A percentile compares a stretch with the other conserved stretches of the same genome.
These are phyloP conservation scores for Phoma sp. DNA, from an alignment of 2,329 filamentous ascomycete species.

Conservation along the genomic window DNA sequence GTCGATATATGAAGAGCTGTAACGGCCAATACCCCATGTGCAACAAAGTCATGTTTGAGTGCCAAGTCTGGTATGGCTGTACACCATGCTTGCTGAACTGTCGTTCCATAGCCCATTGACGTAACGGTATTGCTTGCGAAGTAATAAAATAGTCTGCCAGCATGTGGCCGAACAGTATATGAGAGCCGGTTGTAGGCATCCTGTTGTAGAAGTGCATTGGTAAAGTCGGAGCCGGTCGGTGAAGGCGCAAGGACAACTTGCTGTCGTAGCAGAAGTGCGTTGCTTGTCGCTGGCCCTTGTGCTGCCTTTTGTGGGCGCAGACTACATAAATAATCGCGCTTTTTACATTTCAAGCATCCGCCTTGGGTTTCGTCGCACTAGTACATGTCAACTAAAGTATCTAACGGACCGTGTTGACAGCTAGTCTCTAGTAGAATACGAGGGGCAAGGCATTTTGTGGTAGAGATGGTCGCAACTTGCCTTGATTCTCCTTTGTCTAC, in stretches of 20 bases:
- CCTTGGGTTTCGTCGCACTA: slow-evolving; percentile 12
- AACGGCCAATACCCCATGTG: slow-evolving; percentile 52
- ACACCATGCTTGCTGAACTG: slow-evolving; percentile 27
- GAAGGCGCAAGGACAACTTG: not conserved
- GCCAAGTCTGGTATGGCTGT: slow-evolving; percentile 40
- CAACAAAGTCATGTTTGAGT: slow-evolving; percentile 48
- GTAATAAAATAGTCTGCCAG: slow-evolving; percentile 29
- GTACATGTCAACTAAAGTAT: not conserved
- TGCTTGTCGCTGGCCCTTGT: not conserved
- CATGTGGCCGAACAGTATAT: slow-evolving; percentile 13
- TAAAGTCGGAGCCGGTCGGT: slow-evolving; percentile 15
- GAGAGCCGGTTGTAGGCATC: slow-evolving; percentile 21
- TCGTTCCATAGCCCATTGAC: slow-evolving; percentile 23
- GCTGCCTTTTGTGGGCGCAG: slow-evolving; percentile 21
- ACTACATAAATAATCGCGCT: slow-evolving; percentile 22
- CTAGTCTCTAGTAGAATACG: not conserved
- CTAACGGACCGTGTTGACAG: not conserved
- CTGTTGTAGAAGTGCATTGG: slow-evolving; percentile 17
- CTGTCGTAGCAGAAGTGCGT: not conserved
- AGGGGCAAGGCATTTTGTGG: not conserved
- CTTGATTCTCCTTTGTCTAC: slow-evolving; percentile 13
- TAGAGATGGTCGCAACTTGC: not conserved
- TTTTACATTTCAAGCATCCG: slow-evolving; percentile 3
- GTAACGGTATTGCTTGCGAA: slow-evolving; percentile 28
- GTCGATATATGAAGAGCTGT: slow-evolving; percentile 53